Evolutionary conservation across 306 rosid species (phyloP).

Genomic region (Myrica gale): DNA sequence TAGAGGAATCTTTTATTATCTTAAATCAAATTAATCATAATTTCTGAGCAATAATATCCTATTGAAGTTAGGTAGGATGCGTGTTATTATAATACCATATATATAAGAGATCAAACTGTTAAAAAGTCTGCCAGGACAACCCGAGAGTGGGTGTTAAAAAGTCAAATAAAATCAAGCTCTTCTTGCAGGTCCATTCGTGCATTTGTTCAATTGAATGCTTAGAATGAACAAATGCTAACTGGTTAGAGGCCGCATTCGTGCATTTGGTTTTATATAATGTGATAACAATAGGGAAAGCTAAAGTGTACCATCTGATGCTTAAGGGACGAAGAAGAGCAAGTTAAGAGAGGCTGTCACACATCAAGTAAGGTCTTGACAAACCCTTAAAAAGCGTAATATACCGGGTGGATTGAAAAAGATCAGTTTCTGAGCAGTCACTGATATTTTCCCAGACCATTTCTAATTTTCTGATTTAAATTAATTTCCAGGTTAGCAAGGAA

Average conservation of each 20-base stretch:
- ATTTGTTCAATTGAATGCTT: not conserved
- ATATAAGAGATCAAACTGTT: too few species aligned
- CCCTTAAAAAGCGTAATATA: not conserved
- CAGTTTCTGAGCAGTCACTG: not conserved
- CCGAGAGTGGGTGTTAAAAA: not conserved
- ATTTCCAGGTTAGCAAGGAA: too few species aligned
- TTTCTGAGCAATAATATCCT: too few species aligned
- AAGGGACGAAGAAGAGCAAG: not conserved
- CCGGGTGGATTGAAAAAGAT: not conserved
- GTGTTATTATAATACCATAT: too few species aligned
- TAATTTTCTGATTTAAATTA: too few species aligned
- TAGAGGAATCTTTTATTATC: too few species aligned
- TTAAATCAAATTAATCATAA: too few species aligned
- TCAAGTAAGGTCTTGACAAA: not conserved
- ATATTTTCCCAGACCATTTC: too few species aligned
- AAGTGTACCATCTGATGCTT: not conserved
- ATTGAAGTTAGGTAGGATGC: too few species aligned
- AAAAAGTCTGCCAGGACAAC: not conserved
- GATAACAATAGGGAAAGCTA: not conserved
- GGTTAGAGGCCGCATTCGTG: not conserved
- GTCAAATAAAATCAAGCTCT: not conserved
- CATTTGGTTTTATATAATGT: not conserved
- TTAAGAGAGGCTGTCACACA: not conserved
- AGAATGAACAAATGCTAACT: not conserved
- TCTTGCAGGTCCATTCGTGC: not conserved